These are phyloP conservation scores for Kazachstania bromeliacearum DNA, from an alignment of 805 yeast species.

Conservation along the genomic window DNA sequence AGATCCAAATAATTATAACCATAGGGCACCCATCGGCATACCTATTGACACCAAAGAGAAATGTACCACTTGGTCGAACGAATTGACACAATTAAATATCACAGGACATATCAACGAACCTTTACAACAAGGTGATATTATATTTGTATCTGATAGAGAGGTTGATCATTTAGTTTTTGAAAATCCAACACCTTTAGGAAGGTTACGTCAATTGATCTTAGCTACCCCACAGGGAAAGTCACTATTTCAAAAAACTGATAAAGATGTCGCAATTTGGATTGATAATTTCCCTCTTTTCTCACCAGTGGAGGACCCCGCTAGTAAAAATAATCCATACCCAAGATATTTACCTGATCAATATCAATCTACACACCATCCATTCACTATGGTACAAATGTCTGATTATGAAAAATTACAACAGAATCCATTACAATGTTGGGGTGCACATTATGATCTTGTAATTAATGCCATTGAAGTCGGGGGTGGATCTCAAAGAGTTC, in stretches of 20 bases:
- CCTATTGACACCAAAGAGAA: conserved; percentile 39
- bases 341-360: conserved; percentile 39
- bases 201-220: conserved; percentile 67
- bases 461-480: conserved; percentile 93
- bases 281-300: conserved; percentile 87
- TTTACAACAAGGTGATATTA: conserved; percentile 55
- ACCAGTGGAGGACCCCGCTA: conserved; percentile 44
- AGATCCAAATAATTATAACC: conserved; percentile 38
- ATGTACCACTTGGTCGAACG: conserved; percentile 36
- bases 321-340: conserved; percentile 41
- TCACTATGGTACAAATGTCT: conserved; percentile 76
- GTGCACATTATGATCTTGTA: conserved; percentile 91
- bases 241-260: conserved; percentile 12
- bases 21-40: conserved; percentile 49
- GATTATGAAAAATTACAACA: conserved; percentile 49
- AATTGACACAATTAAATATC: conserved; percentile 29
- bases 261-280: conserved; percentile 66
- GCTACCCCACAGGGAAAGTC: conserved; percentile 37
- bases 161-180: conserved; percentile 56
- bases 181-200: conserved; percentile 91
- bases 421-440: conserved; percentile 57
- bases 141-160: conserved; percentile 69
- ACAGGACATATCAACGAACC: conserved; percentile 23
- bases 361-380: conserved; percentile 91
- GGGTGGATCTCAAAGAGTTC: conserved; percentile 94